Evolutionary conservation across 257 asterid genomes (phyloP).

Genomic region (Plantago elongata): DNA sequence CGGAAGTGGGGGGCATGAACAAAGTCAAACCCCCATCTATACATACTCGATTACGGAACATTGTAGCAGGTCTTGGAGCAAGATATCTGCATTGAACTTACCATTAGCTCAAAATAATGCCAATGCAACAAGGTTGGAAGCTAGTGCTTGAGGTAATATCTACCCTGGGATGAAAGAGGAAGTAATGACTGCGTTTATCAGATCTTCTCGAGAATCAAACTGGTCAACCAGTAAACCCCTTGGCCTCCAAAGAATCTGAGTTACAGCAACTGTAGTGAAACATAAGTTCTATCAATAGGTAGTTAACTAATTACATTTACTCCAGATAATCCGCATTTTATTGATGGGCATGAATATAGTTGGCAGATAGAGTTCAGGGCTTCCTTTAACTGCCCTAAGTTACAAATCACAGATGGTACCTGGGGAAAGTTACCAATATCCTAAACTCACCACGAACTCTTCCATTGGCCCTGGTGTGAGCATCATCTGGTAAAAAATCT

Average conservation of each 20-base stretch:
- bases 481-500: slow-evolving; percentile 72
- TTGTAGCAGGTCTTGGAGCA: slow-evolving; percentile 92
- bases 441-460: slow-evolving; percentile 82
- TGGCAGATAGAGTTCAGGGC: too few relatives aligned
- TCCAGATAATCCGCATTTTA: too few relatives aligned
- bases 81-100: slow-evolving; percentile 58
- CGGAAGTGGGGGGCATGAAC: slow-evolving; percentile 98
- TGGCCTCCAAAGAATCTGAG: slow-evolving; percentile 94
- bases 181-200: slow-evolving; percentile 82
- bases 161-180: slow-evolving; percentile 98
- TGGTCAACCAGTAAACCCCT: slow-evolving; percentile 87
- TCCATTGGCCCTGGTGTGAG: slow-evolving; percentile 77
- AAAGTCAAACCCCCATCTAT: slow-evolving; percentile 88
- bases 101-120: slow-evolving; percentile 20
- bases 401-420: background rate
- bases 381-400: too few relatives aligned
- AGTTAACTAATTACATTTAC: too few relatives aligned
- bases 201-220: slow-evolving; percentile 92
- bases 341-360: too few relatives aligned
- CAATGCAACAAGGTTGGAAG: slow-evolving; percentile 3
- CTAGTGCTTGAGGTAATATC: slow-evolving; percentile 4
- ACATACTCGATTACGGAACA: slow-evolving; percentile 77
- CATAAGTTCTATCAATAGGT: slow-evolving; percentile 21
- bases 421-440: slow-evolving; percentile 11
- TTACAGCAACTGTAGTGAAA: slow-evolving; percentile 74